Evolutionary conservation across 2,329 filamentous ascomycete species (phyloP), one percentile per base, ranked within the genome.

Genomic region (Fusarium marasasianum): DNA sequence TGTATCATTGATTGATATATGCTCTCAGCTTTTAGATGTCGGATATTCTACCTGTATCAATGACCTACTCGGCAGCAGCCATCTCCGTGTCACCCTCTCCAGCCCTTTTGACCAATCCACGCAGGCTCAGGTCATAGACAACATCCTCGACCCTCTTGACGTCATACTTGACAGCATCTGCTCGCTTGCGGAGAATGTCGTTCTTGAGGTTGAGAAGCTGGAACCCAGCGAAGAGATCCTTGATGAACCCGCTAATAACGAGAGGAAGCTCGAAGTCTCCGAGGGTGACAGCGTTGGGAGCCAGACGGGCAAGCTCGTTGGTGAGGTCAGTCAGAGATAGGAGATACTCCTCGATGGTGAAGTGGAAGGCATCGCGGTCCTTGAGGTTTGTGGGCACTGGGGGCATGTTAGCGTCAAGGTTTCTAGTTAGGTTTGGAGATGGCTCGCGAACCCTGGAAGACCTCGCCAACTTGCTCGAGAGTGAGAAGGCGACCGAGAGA

Each of bases 111-210:
- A 97, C 87, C 79, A 98, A 82, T 57, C 96, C 96, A 67, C 96
- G 90, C 80, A 99, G 85, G 31, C 94, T 96, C 64, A 99, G 85
- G 82, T 99, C 96, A 80, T 99, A 99, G 57, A 98, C 96, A 18
- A 99, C 95, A 80, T 98, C 96, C 86, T 99, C 96, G 18, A 98
- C 94, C 82, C 97, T 96, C 88, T 98, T 99, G 79, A 99, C 94
- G 78, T 93, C 92, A 81, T 99, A 99, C 87, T 99, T 99, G 83
- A 99, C 93, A 10, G 92, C 93, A 84, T 99, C 96, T 63, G 94
- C 94, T 71, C 94, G 89, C 85, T 95, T 94, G 68, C 96, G 90
- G 79, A 99, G 84, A 29, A 91, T 91, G 82, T 99, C 96, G 79
- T 99, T 99, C 88, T 98, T 98, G 77, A 99, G 87, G 82, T 99